Evolutionary conservation across 306 rosid species (phyloP).

Genomic region (Fragaria nilgerrensis): DNA sequence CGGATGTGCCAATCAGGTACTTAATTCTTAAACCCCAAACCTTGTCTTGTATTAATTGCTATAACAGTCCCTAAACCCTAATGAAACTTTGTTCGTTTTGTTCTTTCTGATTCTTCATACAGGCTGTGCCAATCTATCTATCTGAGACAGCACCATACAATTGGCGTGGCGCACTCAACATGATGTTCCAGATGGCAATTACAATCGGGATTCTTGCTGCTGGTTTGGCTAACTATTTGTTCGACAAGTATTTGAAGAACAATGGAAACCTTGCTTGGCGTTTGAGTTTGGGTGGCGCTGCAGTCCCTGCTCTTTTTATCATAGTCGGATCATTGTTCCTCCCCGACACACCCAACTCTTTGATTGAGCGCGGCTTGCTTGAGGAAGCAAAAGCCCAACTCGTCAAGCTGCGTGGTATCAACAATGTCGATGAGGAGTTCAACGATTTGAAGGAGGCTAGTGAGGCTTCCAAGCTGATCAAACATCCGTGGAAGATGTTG

Average conservation of each 20-base stretch:
- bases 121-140: conserved; percentile 79
- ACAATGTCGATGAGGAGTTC: conserved; percentile 56
- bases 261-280: conserved; percentile 72
- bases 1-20: conserved; percentile 79
- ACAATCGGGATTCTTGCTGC: conserved; percentile 70
- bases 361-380: conserved; percentile 45
- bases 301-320: conserved; percentile 64
- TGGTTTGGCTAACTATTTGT: conserved; percentile 55
- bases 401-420: conserved; percentile 40
- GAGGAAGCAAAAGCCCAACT: conserved; percentile 51
- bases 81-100: neutral
- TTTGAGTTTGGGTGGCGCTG: conserved; percentile 70
- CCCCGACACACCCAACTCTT: conserved; percentile 75
- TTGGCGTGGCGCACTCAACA: conserved; percentile 62
- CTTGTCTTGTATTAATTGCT: too few relatives aligned
- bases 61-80: neutral
- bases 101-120: neutral
- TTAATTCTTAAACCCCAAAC: neutral
- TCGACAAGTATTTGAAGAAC: conserved; percentile 24
- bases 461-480: conserved; percentile 43
- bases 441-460: conserved; percentile 55
- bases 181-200: conserved; percentile 72
- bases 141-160: conserved; percentile 75
- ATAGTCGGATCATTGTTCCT: conserved; percentile 52
- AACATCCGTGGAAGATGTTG: conserved; percentile 54